Percentiles rank a stretch among this genome's conserved stretches.
Evolutionary conservation across 257 asterid species (phyloP).

Genomic region (Solanum boliviense): DNA sequence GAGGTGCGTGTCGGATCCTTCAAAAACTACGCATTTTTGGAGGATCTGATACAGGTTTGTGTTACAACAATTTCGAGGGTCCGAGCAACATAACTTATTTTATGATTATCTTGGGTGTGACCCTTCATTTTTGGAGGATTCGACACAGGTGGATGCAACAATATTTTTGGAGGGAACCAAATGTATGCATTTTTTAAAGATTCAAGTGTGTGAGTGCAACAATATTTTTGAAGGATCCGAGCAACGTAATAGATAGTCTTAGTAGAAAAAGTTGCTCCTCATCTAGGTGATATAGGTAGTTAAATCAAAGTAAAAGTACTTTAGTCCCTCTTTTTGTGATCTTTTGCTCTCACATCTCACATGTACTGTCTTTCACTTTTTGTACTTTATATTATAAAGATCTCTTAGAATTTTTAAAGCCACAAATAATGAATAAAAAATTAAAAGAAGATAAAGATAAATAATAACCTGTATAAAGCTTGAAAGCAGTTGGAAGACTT

Average conservation of each 20-base stretch:
- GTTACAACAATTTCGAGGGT: background rate
- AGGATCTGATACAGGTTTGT: background rate
- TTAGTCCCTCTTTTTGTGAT: background rate
- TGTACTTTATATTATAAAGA: background rate
- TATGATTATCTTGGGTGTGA: background rate
- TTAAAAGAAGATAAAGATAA: background rate
- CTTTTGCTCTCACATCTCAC: conserved; percentile 12
- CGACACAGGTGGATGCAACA: background rate
- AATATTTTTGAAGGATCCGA: background rate
- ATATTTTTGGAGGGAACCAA: background rate
- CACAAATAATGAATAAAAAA: background rate
- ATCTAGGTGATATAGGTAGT: background rate
- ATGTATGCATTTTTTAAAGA: background rate
- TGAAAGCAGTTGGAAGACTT: conserved; percentile 78
- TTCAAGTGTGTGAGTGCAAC: background rate
- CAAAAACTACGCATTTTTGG: background rate
- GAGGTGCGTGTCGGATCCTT: background rate
- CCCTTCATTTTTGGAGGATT: background rate
- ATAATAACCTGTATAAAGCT: conserved; percentile 71
- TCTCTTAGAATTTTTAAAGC: background rate
- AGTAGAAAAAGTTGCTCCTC: background rate
- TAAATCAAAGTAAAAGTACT: background rate
- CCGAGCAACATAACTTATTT: background rate
- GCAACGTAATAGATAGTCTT: background rate
- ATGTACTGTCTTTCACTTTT: background rate